Evolutionary conservation across 805 yeast species (phyloP), one percentile per base, ranked within the genome.

Genomic region (Saturnispora quitensis): DNA sequence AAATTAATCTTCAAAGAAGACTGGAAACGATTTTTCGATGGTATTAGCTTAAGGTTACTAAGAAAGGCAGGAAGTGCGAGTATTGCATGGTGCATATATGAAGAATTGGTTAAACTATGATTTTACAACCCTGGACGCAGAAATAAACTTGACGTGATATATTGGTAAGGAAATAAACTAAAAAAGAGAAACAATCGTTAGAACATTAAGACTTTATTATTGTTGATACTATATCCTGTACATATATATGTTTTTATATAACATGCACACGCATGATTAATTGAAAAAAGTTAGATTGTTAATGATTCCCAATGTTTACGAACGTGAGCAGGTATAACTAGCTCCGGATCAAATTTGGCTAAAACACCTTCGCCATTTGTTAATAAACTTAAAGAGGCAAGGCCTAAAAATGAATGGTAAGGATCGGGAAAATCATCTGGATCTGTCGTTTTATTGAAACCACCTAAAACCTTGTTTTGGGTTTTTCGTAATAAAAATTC

Each of bases 1-100:
- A 47, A 45, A 4, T 33, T 53, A 31, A 76, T 75, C 52, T 61
- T 68, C 58, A 69, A 65, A 60, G 90, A 69, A 66, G 83, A 72
- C 5, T 57, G 75, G 25, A 56, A 66, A 25, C 77, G 82, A 45
- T 70, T 93, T 50, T 90, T 93, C 65, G 84, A 88, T 65, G 99
- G 99, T 0, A 69, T 93, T 31, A 77, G 88, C 40, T 73, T 93
- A 58, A 73, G 99, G 57, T 73, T 93, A 47, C 75, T 84, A 4
- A 75, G 98, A 59, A 93, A 93, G 68, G 96, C 91, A 0, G 66
- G 87, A 46, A 86, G 96, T 66, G 91, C 97, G 0, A 97, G 96
- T 1, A 89, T 93, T 55, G 89, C 96, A 47, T 93, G 99, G 99
- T 88, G 96, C 53, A 83, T 93, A 24, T 93, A 91, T 65, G 99